These are phyloP conservation scores for Pythium dissimile DNA, from an alignment of 352 stramenopile species.

Conservation along the genomic window DNA sequence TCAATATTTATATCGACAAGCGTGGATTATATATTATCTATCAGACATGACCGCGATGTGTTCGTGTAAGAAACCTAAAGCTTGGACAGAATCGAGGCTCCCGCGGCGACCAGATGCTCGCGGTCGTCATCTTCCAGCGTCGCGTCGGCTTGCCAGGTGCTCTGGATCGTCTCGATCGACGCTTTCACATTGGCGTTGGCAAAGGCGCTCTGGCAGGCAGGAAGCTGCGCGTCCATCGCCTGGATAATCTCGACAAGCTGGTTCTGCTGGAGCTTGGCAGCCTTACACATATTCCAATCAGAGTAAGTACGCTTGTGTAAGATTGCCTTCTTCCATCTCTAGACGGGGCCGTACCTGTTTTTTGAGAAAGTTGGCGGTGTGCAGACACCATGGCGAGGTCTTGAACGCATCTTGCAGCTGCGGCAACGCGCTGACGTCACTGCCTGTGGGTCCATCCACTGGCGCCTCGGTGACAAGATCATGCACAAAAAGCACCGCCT, in stretches of 20 bases:
- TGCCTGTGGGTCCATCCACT: not conserved
- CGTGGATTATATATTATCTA: slow-evolving; percentile 14
- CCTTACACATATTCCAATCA: no score
- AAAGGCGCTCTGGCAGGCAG: slow-evolving; percentile 44
- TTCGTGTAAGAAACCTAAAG: not conserved
- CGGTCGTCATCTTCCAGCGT: slow-evolving; percentile 52
- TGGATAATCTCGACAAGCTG: slow-evolving; percentile 56
- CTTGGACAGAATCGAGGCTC: slow-evolving; percentile 3
- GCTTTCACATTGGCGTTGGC: slow-evolving; percentile 34
- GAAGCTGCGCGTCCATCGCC: slow-evolving; percentile 59
- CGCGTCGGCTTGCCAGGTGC: slow-evolving; percentile 24
- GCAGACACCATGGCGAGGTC: slow-evolving; percentile 52
- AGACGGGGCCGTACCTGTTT: slow-evolving; percentile 12
- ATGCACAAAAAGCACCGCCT: slow-evolving; percentile 70
- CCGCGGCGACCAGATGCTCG: slow-evolving; percentile 34
- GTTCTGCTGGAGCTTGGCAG: slow-evolving; percentile 31
- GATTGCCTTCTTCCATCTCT: not conserved
- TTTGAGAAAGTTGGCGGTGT: slow-evolving; percentile 43
- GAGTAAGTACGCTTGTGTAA: no score
- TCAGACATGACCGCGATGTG: no score
- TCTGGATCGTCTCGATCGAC: slow-evolving; percentile 30
- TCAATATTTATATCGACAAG: slow-evolving; percentile 22
- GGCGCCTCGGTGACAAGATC: slow-evolving; percentile 52
- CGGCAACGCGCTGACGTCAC: slow-evolving; percentile 27
- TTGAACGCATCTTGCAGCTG: slow-evolving; percentile 47